Evolutionary conservation across 2,329 filamentous ascomycete genomes (phyloP).

Genomic region (Paraconiothyrium brasiliense): DNA sequence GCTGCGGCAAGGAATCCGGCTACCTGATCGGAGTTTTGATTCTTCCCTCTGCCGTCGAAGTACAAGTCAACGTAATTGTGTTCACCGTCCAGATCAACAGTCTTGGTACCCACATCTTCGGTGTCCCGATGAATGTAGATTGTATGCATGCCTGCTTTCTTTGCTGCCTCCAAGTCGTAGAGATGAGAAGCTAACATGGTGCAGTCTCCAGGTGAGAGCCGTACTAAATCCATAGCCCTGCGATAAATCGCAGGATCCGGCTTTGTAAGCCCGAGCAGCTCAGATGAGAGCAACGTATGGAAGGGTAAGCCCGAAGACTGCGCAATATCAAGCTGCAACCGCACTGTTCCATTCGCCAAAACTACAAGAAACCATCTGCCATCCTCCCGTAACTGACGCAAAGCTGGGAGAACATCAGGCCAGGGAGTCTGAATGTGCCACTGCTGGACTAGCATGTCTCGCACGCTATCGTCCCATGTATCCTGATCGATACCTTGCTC

Average conservation of each 20-base stretch:
- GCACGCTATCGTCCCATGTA: conserved; percentile 27
- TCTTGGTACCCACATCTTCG: conserved; percentile 62
- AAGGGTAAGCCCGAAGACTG: conserved; percentile 60
- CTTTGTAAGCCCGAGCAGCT: conserved; percentile 58
- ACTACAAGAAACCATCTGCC: conserved; percentile 54
- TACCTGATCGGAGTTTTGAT: neutral
- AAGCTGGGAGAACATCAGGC: conserved; percentile 59
- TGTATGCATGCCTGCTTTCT: conserved; percentile 60
- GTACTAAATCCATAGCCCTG: conserved; percentile 57
- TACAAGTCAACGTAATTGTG: conserved; percentile 54
- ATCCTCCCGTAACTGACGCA: conserved; percentile 54
- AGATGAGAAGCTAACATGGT: conserved; percentile 65
- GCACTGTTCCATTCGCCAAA: conserved; percentile 64
- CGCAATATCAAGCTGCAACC: conserved; percentile 63
- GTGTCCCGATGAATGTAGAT: conserved; percentile 64
- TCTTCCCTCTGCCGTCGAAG: conserved; percentile 26
- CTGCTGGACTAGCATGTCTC: conserved; percentile 42
- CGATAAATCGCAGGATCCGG: conserved; percentile 59
- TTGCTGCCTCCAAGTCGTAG: conserved; percentile 62
- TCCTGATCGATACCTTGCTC: conserved; percentile 23
- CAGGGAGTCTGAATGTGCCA: conserved; percentile 64
- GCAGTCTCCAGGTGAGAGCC: conserved; percentile 57
- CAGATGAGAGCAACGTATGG: conserved; percentile 62
- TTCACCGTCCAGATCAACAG: conserved; percentile 51
- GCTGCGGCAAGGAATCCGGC: conserved; percentile 13